These are phyloP conservation scores for Kurtzmaniella cleridarum DNA, from an alignment of 805 yeast genomes.

Conservation along the genomic window DNA sequence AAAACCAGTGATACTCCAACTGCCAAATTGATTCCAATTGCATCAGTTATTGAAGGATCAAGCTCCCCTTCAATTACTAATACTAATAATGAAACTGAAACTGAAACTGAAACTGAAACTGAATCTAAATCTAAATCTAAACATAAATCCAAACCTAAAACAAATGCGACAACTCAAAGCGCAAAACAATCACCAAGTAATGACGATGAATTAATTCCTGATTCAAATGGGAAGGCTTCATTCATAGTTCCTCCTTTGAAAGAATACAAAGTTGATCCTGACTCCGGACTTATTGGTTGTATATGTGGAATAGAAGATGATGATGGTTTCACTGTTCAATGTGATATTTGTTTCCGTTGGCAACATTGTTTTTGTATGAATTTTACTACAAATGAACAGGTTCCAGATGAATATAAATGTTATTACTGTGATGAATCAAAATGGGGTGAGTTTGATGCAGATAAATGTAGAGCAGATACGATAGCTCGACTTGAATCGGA, in stretches of 20 bases:
- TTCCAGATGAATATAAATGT: constrained; percentile 71
- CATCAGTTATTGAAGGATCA: too few relatives aligned
- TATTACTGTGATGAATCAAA: constrained; percentile 58
- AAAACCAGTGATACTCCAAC: too few relatives aligned
- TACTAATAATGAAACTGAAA: constrained; percentile 8
- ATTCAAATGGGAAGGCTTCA: not conserved
- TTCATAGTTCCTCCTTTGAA: constrained; percentile 27
- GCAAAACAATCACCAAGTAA: constrained; percentile 9
- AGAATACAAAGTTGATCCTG: constrained; percentile 65
- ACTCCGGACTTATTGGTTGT: constrained; percentile 84
- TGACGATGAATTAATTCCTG: not conserved
- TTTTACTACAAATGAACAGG: constrained; percentile 62
- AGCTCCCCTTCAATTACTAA: not conserved
- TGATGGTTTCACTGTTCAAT: constrained; percentile 92
- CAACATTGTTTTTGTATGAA: constrained; percentile 93
- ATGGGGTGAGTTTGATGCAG: constrained; percentile 41
- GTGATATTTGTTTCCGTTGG: constrained; percentile 91
- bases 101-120: constrained; percentile 22
- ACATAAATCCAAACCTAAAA: constrained; percentile 5
- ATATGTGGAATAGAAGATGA: constrained; percentile 83
- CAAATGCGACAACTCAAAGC: constrained; percentile 4
- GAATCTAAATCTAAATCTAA: constrained; percentile 1
- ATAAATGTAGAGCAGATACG: constrained; percentile 25
- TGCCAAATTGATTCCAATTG: too few relatives aligned
- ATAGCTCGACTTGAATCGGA: constrained; percentile 25